Base-by-base conservation (phyloP, 2,329 filamentous ascomycete genomes). In the Meredithiella fracta region DNA sequence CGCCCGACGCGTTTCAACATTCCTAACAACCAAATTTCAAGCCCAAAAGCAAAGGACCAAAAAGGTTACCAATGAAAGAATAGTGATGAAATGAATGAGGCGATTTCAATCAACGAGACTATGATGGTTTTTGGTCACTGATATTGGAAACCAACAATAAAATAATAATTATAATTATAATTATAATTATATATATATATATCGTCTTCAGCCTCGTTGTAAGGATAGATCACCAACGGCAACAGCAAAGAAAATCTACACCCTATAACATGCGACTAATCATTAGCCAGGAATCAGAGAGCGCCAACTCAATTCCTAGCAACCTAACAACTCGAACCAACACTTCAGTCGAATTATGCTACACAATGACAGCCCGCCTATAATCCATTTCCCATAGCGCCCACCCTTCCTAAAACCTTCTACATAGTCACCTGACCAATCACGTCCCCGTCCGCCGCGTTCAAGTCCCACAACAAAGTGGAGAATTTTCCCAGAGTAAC, bases 151-250 rank as follows among this genome's bases (percentile, higher is more conserved):
- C 25, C 11, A 25, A 51, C 11, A 31, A 44, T 9, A 55, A 40
- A 51, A 55, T 38, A 40, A 51, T n/a, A n/a, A n/a, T n/a, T n/a
- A n/a, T n/a, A n/a, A n/a, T n/a, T n/a, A n/a, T n/a, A n/a, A n/a
- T n/a, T n/a, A n/a, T n/a, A n/a, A n/a, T n/a, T n/a, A n/a, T n/a
- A n/a, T n/a, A n/a, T n/a, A n/a, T 40, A 40, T 22, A 23, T 20
- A 47, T 49, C 22, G 20, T 42, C 40, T 25, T 59, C 57, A 59
- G 57, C 57, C 57, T 59, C 47, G 57, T 51, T 40, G 54, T 42
- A 56, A 29, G 42, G 17, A 53, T 47, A 4, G 26, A 31, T 31
- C 34, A 51, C 38, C 56, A 42, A 50, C 11, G 15, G 50, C n/a
- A n/a, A n/a, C n/a, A 20, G 50, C 50, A 52, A 49, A 26, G 17